phyloP scores from a whole-genome alignment of 139 green algal genomes.

The Ulvella scutata region DNA sequence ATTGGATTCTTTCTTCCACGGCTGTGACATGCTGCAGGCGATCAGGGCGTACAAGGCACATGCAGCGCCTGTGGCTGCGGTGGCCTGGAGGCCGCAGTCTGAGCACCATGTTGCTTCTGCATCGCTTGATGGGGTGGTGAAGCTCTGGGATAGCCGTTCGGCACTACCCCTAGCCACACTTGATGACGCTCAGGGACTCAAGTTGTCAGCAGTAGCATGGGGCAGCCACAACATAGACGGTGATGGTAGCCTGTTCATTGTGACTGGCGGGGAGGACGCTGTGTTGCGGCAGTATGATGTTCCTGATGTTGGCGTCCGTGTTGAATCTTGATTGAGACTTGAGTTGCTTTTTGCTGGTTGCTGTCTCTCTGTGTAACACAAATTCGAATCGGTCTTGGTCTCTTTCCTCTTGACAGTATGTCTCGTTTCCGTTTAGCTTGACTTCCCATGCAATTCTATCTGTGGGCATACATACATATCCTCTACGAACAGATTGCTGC shows the following conservation, averaged over 20 bases:
- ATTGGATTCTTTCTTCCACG: neutral
- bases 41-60: neutral
- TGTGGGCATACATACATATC: too few relatives aligned
- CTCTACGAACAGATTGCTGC: too few relatives aligned
- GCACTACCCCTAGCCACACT: neutral
- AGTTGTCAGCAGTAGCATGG: neutral
- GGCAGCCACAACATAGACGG: neutral
- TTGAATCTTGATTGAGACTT: too few relatives aligned
- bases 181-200: neutral
- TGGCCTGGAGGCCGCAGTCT: neutral
- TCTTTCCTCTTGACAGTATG: too few relatives aligned
- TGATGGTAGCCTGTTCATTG: neutral
- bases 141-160: neutral
- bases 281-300: neutral
- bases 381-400: too few relatives aligned
- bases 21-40: neutral
- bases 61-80: neutral
- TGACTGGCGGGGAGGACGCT: neutral
- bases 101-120: neutral
- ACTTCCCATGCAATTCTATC: too few relatives aligned
- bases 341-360: too few relatives aligned
- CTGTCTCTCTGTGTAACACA: too few relatives aligned
- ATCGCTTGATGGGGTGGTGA: neutral
- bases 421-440: too few relatives aligned
- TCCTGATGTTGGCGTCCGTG: neutral